Evolutionary conservation across 768 basidiomycete species (phyloP), one percentile per base, ranked within the genome.

Genomic region (Termitomyces sp.): DNA sequence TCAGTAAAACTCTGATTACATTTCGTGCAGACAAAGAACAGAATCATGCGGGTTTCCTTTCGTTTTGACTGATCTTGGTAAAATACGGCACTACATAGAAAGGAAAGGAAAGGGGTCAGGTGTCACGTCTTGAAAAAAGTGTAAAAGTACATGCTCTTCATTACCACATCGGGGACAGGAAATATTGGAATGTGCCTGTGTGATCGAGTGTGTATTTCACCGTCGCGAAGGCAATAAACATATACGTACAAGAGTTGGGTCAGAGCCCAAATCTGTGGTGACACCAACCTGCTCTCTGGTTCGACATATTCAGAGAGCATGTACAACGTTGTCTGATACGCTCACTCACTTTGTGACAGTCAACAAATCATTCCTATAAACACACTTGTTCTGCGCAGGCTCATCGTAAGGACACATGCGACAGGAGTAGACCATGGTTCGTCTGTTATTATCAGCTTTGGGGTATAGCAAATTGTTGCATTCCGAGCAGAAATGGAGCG

Each of bases 1-100:
- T 94, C 91, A 50, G 78, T 78, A 66, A 88, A 93, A 63, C 76
- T 83, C 60, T 88, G 75, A 60, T 87, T 86, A 68, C 91, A 93
- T 62, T 88, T 88, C 20, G 84, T 82, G 67, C 92, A 95, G 43
- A 94, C 91, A 66, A 85, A 95, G 75, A 94, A 95, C 2, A 94
- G 78, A 47, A 91, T 91, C 94, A 96, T 96, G 2, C 90, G 82
- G 1, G 96, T 98, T 67, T 96, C 93, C 63, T 92, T 93, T 52
- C 96, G 87, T 68, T 96, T 95, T 16, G 94, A 97, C 68, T 98
- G 96, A 70, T 98, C 96, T 70, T 98, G 96, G 70, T 89, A 98
- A 66, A 91, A 84, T 5, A 98, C 95, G 48, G 92, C 84, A 65
- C 95, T 98, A 64, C n/a, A 58, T 15, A n/a, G n/a, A n/a, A n/a